A percentile compares a stretch with the other conserved stretches of the same genome.
Evolutionary conservation across 768 basidiomycete species (phyloP).

Genomic region (Pleurotus salmoneostramineus): DNA sequence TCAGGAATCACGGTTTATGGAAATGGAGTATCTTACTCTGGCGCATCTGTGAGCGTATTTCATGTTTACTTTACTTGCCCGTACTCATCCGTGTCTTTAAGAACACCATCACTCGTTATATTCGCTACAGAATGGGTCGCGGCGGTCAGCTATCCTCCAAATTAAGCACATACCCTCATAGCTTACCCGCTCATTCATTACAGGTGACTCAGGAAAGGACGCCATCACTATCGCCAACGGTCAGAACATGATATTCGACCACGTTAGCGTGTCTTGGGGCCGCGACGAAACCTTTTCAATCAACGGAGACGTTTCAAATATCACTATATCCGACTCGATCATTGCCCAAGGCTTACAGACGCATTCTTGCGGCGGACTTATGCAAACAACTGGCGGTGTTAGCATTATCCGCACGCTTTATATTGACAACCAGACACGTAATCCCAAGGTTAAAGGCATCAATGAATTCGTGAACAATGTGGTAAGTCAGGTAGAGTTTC

Average conservation of each 20-base stretch:
- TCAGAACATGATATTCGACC: slow-evolving; percentile 32
- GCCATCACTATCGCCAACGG: slow-evolving; percentile 29
- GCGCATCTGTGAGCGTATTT: slow-evolving; percentile 10
- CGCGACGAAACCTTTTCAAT: slow-evolving; percentile 32
- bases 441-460: slow-evolving; percentile 32
- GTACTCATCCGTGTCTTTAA: background rate
- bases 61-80: background rate
- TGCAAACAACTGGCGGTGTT: slow-evolving; percentile 30
- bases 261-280: slow-evolving; percentile 30
- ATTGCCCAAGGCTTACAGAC: slow-evolving; percentile 32
- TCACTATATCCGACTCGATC: slow-evolving; percentile 32
- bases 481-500: slow-evolving; percentile 10
- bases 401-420: slow-evolving; percentile 31
- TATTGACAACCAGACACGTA: slow-evolving; percentile 32
- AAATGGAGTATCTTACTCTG: slow-evolving; percentile 28
- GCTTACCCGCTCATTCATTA: background rate
- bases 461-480: slow-evolving; percentile 34
- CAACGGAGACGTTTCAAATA: slow-evolving; percentile 30
- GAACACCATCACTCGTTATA: slow-evolving; percentile 25
- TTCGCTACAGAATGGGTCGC: slow-evolving; percentile 26
- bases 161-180: background rate
- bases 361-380: slow-evolving; percentile 31
- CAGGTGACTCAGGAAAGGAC: slow-evolving; percentile 29
- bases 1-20: slow-evolving; percentile 29
- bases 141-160: slow-evolving; percentile 14